A percentile compares a stretch with the other conserved stretches of the same genome.
phyloP scores from a whole-genome alignment of 257 asterid genomes.

The Nicotiana benthamiana region DNA sequence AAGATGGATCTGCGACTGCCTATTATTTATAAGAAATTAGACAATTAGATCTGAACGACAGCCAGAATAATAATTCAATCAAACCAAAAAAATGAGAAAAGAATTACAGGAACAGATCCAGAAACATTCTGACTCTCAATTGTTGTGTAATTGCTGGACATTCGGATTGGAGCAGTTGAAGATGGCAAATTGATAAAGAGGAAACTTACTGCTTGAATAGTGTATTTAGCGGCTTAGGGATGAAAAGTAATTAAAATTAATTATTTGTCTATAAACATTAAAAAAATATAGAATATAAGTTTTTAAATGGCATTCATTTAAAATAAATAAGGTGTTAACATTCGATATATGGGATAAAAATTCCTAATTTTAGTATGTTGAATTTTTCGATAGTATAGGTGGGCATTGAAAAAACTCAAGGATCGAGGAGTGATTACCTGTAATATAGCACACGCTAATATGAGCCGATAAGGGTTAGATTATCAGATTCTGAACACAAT shows the following conservation, averaged over 20 bases:
- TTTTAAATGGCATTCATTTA: no score
- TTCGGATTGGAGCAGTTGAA: neutral
- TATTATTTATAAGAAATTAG: no score
- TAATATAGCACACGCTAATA: neutral
- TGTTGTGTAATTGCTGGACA: conserved; percentile 81
- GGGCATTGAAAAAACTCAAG: neutral
- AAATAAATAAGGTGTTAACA: no score
- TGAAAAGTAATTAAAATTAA: no score
- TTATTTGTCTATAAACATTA: no score
- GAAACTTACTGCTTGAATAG: no score
- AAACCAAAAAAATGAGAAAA: neutral
- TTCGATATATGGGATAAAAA: no score
- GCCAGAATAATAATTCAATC: neutral
- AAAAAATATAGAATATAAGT: no score
- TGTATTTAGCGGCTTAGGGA: no score
- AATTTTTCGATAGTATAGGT: neutral
- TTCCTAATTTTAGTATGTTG: neutral
- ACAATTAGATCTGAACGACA: conserved; percentile 16
- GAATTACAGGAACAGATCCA: conserved; percentile 90
- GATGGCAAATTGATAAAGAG: no score
- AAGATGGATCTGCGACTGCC: no score
- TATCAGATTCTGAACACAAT: neutral
- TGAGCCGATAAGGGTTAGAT: no score
- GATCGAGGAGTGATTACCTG: neutral
- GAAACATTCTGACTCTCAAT: conserved; percentile 68